phyloP scores from a whole-genome alignment of 2,329 filamentous ascomycete species.

The Fusarium robinianum region DNA sequence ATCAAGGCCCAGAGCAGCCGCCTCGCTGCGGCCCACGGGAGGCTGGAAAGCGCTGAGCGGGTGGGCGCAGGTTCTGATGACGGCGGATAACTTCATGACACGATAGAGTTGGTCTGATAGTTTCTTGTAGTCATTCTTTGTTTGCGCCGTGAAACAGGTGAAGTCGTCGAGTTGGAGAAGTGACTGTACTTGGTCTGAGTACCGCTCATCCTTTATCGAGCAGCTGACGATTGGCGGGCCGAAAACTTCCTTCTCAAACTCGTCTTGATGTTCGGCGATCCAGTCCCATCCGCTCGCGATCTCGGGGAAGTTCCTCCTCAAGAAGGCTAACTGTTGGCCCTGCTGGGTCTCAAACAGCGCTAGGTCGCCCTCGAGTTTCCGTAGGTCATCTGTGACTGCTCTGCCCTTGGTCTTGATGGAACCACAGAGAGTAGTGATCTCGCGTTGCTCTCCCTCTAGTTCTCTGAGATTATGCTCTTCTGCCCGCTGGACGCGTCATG shows the following conservation, averaged over 20 bases:
- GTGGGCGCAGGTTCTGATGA: slow-evolving; percentile 66
- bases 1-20: slow-evolving; percentile 69
- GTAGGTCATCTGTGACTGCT: slow-evolving; percentile 46
- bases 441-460: slow-evolving; percentile 49
- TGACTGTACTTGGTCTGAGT: slow-evolving; percentile 60
- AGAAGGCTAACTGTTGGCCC: slow-evolving; percentile 71
- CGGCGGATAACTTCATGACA: slow-evolving; percentile 69
- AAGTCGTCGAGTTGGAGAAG: slow-evolving; percentile 58
- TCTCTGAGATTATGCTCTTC: slow-evolving; percentile 62
- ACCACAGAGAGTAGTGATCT: slow-evolving; percentile 45
- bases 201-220: slow-evolving; percentile 73
- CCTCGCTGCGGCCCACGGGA: slow-evolving; percentile 59
- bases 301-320: slow-evolving; percentile 65
- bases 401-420: slow-evolving; percentile 50
- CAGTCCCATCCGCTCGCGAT: slow-evolving; percentile 76
- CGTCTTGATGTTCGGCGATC: slow-evolving; percentile 71
- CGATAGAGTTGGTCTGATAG: slow-evolving; percentile 69
- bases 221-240: slow-evolving; percentile 82
- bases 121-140: slow-evolving; percentile 71
- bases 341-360: slow-evolving; percentile 70
- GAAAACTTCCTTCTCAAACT: slow-evolving; percentile 77
- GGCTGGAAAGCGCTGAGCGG: slow-evolving; percentile 59
- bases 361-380: slow-evolving; percentile 53
- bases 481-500: slow-evolving; percentile 53
- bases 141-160: slow-evolving; percentile 77